These are phyloP conservation scores for Sugiyamaella neomexicana DNA, from an alignment of 1,139 yeast genomes.

Conservation along the genomic window DNA sequence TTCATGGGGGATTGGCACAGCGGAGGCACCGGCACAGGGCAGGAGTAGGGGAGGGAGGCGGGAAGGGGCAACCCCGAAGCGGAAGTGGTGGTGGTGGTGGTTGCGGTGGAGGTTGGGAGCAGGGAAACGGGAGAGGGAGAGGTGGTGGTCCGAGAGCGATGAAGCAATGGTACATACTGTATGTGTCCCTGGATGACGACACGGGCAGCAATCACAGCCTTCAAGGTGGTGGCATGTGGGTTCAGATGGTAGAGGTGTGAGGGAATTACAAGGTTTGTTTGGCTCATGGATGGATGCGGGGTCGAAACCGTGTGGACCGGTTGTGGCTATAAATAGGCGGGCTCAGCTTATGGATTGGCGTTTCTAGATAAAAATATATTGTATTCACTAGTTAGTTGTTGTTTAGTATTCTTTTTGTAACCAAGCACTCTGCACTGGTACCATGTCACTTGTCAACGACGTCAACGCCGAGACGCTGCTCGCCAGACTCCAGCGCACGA, in stretches of 20 bases:
- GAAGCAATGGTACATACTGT: background rate
- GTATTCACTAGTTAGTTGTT: background rate
- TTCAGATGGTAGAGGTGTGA: background rate
- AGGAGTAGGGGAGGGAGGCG: background rate
- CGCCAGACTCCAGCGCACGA: slow-evolving; percentile 30
- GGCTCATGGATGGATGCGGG: background rate
- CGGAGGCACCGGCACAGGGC: background rate
- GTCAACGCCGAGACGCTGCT: slow-evolving; percentile 39
- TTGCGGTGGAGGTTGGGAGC: background rate
- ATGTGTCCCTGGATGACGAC: background rate
- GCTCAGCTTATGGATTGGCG: background rate
- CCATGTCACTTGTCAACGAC: slow-evolving; percentile 40
- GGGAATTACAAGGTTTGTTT: background rate
- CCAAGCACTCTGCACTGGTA: too few relatives aligned
- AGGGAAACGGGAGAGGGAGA: background rate
- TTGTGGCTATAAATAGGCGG: background rate
- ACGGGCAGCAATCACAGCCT: background rate
- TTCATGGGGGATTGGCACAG: slow-evolving; percentile 5
- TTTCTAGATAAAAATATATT: too few relatives aligned
- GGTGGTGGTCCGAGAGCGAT: background rate
- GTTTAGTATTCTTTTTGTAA: background rate
- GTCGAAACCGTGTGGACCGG: background rate
- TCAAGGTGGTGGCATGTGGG: background rate
- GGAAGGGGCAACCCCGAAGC: too few relatives aligned
- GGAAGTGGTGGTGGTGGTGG: background rate